Conservation (phyloP, 2,329 filamentous ascomycete genomes). For the Alternaria sp. region DNA sequence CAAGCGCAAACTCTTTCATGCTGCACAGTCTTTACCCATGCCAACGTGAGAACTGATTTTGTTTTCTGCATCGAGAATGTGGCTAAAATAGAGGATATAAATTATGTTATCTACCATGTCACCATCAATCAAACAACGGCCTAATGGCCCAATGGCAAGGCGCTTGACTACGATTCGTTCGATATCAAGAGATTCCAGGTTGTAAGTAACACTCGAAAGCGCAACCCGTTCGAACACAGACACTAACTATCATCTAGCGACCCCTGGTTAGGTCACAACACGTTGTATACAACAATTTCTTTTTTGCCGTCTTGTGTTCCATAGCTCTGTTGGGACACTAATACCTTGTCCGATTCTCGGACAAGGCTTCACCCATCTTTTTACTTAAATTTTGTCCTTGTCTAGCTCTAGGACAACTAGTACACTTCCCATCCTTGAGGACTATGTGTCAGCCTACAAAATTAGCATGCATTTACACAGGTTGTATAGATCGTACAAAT, state of each 20-base stretch:
- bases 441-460: neutral
- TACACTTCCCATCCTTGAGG: fast-evolving
- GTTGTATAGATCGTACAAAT: neutral
- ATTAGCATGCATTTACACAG: neutral
- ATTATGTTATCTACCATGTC: fast-evolving
- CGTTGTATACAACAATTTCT: neutral
- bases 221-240: constrained; percentile 14
- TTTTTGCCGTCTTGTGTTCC: constrained; percentile 11
- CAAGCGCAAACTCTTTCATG: constrained; percentile 13
- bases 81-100: fast-evolving
- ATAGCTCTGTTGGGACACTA: neutral
- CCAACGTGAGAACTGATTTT: no score
- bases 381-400: neutral
- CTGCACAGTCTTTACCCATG: neutral
- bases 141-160: constrained; percentile 64
- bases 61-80: no score
- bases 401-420: neutral
- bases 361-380: neutral
- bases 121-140: constrained; percentile 17
- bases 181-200: constrained; percentile 46
- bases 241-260: constrained; percentile 21
- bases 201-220: constrained; percentile 3
- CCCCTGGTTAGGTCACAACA: constrained; percentile 35
- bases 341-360: neutral
- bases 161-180: constrained; percentile 62